Base-by-base conservation (phyloP, 208 protist genomes). In the Trypanosoma boissoni region DNA sequence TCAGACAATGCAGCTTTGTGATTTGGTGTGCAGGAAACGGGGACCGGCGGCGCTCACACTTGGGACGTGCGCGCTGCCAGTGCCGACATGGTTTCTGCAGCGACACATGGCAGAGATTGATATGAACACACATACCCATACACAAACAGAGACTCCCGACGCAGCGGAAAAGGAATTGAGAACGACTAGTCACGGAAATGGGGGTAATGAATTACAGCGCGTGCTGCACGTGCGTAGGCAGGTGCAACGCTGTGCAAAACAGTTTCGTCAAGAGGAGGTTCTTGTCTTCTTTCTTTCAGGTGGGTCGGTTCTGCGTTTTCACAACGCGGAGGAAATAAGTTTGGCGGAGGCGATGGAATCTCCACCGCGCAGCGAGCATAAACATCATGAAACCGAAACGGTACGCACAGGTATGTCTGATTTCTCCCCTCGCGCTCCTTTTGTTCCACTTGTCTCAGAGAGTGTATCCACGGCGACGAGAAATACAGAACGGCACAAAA, bases 261-360 rank as follows among this genome's bases (percentile, higher is more conserved):
- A 74, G 42, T 63, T 44, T 24, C 45, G 45, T 14, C 53, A 63
- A 21, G 85, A 92, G 61, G 81, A 83, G 52, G 51, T 87, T 4
- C 65, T 87, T 39, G 52, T 74, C 9, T 39, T 92, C 31, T 64
- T 82, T 64, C 58, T 92, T 34, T 86, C 78, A 14, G 74, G 87
- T 58, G 85, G 85, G 18, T 56, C 66, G 7, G 48, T 58, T 28
- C 49, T 76, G 24, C 76, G 77, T 56, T 79, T 92, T 64, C 77
- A 80, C 37, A 37, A 59, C 37, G 55, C 62, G 43, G 60, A 58
- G 39, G 16, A 55, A 5, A 6, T 32, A 12, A 8, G 12, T 21
- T 20, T 26, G 14, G 49, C 26, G n/a, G n/a, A n/a, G n/a, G n/a
- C n/a, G n/a, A n/a, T n/a, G n/a, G n/a, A n/a, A n/a, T n/a, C n/a